These are phyloP conservation scores for Primulina tabacum DNA, from an alignment of 257 asterid species.

Conservation along the genomic window DNA sequence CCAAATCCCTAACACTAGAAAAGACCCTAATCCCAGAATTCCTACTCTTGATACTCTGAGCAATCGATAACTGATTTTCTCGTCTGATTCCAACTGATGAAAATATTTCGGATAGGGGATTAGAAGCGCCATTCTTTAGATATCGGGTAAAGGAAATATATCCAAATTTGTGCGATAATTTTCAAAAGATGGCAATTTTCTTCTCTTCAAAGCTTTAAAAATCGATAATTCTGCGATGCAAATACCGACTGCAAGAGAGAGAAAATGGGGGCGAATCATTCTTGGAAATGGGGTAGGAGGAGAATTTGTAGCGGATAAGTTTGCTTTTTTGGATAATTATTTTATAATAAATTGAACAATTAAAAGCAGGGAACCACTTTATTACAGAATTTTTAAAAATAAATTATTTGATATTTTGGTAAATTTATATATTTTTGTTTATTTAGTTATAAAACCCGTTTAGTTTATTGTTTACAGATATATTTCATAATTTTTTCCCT, in stretches of 20 bases:
- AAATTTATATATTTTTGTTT: too few relatives aligned
- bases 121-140: slow-evolving; percentile 33
- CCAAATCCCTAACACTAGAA: slow-evolving; percentile 54
- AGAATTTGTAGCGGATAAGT: neutral
- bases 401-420: too few relatives aligned
- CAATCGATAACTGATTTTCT: slow-evolving; percentile 16
- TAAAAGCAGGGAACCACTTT: too few relatives aligned
- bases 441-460: too few relatives aligned
- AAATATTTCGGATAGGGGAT: slow-evolving; percentile 36
- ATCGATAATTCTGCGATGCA: neutral
- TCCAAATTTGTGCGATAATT: neutral
- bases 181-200: neutral
- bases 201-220: neutral
- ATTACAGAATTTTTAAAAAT: too few relatives aligned
- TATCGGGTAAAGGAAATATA: neutral
- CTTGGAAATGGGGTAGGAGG: neutral
- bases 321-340: neutral
- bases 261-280: neutral
- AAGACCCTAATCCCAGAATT: slow-evolving; percentile 37
- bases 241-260: neutral
- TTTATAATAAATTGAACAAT: too few relatives aligned
- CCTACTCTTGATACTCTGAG: slow-evolving; percentile 25
- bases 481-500: too few relatives aligned
- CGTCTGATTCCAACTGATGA: slow-evolving; percentile 24
- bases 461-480: too few relatives aligned